Evolutionary conservation across 306 rosid species (phyloP), one percentile per base, ranked within the genome.

Genomic region (Lathyrus sativus): DNA sequence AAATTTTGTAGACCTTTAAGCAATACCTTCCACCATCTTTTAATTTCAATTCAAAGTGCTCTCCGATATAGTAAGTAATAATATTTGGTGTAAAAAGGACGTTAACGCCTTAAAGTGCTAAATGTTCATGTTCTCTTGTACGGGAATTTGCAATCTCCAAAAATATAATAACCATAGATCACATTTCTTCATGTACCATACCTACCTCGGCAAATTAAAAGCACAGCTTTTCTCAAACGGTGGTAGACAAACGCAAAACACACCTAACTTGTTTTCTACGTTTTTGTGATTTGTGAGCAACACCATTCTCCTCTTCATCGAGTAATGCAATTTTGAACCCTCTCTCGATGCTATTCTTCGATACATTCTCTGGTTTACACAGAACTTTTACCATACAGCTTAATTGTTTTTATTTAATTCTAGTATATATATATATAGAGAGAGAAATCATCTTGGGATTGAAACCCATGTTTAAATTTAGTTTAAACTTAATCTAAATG

Each of bases 231-330:
- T 64, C 80, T 70, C 10, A 64, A 67, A 63, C 61, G 83, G 85
- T 80, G 73, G 83, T 46, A 73, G 88, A 84, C 88, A 84, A 68
- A 82, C 81, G 85, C 83, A 71, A 79, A 77, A 77, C 85, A 84
- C 81, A 62, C 79, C 57, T 45, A 64, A 43, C 82, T 84, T 75
- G 28, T 62, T 67, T 84, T 72, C 74, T 71, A 80, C 83, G 85
- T 24, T 76, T 68, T 62, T 72, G 64, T 31, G 4, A 50, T 68
- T 62, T 72, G 64, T 24, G 2, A 37, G 2, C 51, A 51, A 67
- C 50, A 39, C 75, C 51, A 69, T 75, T 50, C 44, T 65, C 22
- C 64, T 56, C 29, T 60, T 14, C 65, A 31, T 39, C 29, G 67
- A 62, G 2, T 59, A 11, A 9, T 57, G 19, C 50, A 15, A 11